Evolutionary conservation across 164 flowering plant genomes (phyloP).

Genomic region (Stephania cephalantha): DNA sequence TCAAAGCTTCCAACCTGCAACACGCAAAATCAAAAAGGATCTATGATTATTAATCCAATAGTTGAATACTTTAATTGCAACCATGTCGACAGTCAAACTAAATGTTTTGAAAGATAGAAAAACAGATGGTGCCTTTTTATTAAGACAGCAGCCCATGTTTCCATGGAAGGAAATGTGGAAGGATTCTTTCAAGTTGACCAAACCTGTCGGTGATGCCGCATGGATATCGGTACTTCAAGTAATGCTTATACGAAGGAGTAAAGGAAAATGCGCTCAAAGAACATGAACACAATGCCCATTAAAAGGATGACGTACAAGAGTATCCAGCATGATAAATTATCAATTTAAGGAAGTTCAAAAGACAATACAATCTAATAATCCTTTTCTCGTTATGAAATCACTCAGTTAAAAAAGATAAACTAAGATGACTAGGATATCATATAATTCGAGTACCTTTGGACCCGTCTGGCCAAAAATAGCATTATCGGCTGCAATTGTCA

Average conservation of each 20-base stretch:
- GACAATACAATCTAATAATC: background rate
- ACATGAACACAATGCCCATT: no score
- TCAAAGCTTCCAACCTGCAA: constrained; percentile 97
- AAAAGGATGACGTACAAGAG: no score
- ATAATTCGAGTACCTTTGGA: constrained; percentile 58
- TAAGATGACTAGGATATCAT: background rate
- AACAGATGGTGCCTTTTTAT: no score
- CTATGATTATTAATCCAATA: background rate
- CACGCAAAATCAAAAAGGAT: background rate
- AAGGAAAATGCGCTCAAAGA: background rate
- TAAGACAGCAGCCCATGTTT: background rate
- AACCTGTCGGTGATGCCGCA: background rate
- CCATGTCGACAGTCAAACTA: no score
- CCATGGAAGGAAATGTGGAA: background rate
- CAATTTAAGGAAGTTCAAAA: no score
- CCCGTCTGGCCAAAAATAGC: constrained; percentile 92
- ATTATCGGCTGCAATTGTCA: constrained; percentile 93
- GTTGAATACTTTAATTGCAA: background rate
- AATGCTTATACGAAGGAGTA: background rate
- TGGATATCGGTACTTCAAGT: background rate
- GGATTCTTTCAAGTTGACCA: background rate
- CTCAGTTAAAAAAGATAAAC: background rate
- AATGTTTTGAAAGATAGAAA: no score
- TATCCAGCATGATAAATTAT: background rate
- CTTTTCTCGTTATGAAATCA: background rate